phyloP scores from a whole-genome alignment of 1,284 basidiomycete species.

The Moesziomyces sp. region DNA sequence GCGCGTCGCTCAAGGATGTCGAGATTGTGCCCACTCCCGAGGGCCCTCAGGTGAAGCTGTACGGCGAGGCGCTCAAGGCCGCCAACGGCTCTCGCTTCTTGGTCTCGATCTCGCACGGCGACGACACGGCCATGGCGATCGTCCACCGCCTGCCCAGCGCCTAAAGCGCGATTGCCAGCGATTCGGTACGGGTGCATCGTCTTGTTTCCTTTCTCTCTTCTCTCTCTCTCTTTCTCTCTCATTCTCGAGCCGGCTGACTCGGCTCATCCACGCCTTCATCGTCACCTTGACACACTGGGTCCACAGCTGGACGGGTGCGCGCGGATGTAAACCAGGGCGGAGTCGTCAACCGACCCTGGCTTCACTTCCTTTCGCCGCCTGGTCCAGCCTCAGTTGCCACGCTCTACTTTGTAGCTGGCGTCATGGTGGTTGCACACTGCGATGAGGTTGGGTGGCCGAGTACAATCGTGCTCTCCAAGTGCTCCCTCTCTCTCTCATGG shows the following conservation, averaged over 20 bases:
- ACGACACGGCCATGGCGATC: constrained; percentile 62
- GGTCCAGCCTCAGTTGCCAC: constrained; percentile 22
- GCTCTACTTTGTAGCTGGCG: background rate
- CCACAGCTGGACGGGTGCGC: constrained; percentile 40
- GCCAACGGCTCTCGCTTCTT: constrained; percentile 79
- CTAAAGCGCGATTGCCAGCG: constrained; percentile 4
- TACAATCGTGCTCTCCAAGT: background rate
- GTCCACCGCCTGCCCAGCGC: constrained; percentile 55
- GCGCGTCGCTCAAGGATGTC: constrained; percentile 92
- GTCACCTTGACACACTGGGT: constrained; percentile 11
- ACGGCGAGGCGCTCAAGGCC: constrained; percentile 54
- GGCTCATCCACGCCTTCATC: constrained; percentile 3
- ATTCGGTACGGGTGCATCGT: background rate
- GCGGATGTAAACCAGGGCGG: constrained; percentile 21
- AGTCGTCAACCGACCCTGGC: constrained; percentile 49
- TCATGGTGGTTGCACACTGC: background rate
- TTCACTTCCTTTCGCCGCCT: constrained; percentile 20
- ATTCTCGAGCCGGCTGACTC: constrained; percentile 14
- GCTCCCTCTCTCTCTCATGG: constrained; percentile 6
- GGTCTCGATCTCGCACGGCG: constrained; percentile 85
- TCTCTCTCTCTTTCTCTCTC: background rate
- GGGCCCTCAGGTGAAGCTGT: constrained; percentile 81
- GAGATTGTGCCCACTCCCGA: constrained; percentile 81
- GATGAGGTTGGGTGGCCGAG: background rate
- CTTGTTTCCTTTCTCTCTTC: background rate